Percentiles rank a stretch among this genome's conserved stretches.
Conservation (phyloP, 2,329 filamentous ascomycete species). For the Calonectria pseudoreteaudii region DNA sequence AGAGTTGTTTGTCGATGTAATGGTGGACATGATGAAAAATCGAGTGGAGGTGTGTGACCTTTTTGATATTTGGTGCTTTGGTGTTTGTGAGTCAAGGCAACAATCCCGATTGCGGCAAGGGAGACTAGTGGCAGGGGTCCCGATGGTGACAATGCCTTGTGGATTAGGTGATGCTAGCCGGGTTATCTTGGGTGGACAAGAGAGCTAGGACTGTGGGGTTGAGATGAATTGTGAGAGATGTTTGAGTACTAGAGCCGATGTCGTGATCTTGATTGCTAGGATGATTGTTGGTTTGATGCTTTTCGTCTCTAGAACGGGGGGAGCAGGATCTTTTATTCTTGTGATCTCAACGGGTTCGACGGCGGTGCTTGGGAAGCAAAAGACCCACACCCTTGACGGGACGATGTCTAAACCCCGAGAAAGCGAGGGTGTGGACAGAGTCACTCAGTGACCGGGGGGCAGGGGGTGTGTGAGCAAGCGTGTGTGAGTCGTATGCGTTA, state of each 20-base stretch:
- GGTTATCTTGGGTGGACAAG: constrained; percentile 24
- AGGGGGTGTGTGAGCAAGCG: not conserved
- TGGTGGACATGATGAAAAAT: constrained; percentile 47
- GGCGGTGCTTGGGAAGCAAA: constrained; percentile 34
- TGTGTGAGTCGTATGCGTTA: constrained; percentile 3
- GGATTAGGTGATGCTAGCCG: constrained; percentile 45
- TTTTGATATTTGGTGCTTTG: constrained; percentile 41
- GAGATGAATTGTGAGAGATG: constrained; percentile 20
- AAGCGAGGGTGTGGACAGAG: constrained; percentile 7
- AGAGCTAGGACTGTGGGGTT: constrained; percentile 29
- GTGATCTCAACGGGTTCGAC: constrained; percentile 39
- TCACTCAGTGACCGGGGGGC: not conserved
- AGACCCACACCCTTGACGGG: constrained; percentile 37
- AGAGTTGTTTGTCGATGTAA: constrained; percentile 36
- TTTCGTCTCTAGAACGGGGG: constrained; percentile 32
- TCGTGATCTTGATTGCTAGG: constrained; percentile 21
- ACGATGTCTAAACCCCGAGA: constrained; percentile 38
- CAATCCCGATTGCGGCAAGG: constrained; percentile 45
- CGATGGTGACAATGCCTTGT: constrained; percentile 45
- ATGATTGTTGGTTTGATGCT: constrained; percentile 24
- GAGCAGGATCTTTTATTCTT: constrained; percentile 42
- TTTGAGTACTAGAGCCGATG: constrained; percentile 19
- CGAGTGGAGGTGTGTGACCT: constrained; percentile 32
- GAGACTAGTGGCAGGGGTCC: constrained; percentile 45
- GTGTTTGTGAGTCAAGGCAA: constrained; percentile 44